Conservation (phyloP, 148 eudicot species). For the Nyssa sinensis region DNA sequence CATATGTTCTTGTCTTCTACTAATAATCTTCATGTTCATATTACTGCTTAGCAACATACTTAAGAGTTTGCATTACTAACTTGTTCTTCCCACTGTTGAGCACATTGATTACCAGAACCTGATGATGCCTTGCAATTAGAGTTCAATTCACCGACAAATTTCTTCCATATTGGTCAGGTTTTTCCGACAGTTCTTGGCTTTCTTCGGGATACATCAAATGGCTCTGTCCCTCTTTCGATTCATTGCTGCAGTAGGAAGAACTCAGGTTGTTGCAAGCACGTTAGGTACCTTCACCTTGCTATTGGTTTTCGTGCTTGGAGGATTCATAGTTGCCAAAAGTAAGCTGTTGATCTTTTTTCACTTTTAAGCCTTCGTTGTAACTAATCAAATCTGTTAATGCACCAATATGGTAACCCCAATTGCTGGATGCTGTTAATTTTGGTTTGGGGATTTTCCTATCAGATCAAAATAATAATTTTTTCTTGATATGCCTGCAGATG, state of each 20-base stretch:
- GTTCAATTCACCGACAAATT: background rate
- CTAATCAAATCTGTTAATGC: slow-evolving; percentile 1
- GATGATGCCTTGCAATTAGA: background rate
- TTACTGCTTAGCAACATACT: background rate
- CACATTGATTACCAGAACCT: background rate
- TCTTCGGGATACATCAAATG: slow-evolving; percentile 66
- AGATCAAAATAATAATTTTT: background rate
- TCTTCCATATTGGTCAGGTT: slow-evolving; percentile 38
- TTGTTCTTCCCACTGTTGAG: background rate
- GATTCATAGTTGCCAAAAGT: slow-evolving; percentile 68
- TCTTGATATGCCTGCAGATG: slow-evolving; percentile 37
- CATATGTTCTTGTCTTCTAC: background rate
- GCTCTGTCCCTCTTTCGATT: slow-evolving; percentile 60
- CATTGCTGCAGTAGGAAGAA: slow-evolving; percentile 61
- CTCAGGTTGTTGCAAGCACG: slow-evolving; percentile 50
- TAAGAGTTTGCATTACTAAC: background rate
- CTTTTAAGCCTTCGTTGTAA: background rate
- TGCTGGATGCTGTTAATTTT: background rate
- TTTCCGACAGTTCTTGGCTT: slow-evolving; percentile 59
- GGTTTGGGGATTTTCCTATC: background rate
- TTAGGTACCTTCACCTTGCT: slow-evolving; percentile 43
- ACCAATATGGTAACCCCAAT: background rate
- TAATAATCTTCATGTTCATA: background rate
- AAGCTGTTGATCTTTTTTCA: slow-evolving; percentile 12
- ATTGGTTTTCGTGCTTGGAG: slow-evolving; percentile 55